Percentiles rank a stretch among this genome's conserved stretches.
Evolutionary conservation across 371 early-diverging fungal genomes (phyloP).

Genomic region (Actinomortierella wolfii): DNA sequence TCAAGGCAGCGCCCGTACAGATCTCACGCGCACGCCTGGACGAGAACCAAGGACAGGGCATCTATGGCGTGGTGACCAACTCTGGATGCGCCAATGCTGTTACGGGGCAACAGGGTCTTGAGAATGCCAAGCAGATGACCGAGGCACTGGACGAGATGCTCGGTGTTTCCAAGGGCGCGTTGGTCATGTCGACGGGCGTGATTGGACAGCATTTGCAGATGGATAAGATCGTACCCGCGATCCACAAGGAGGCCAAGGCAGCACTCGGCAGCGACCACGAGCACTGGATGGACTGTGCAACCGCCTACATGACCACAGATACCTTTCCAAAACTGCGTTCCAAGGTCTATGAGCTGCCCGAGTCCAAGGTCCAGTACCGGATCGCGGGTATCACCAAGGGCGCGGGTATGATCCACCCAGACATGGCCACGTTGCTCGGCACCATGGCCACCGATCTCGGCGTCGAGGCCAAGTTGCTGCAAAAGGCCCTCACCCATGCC

Average conservation of each 20-base stretch:
- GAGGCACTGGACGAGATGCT: constrained; percentile 55
- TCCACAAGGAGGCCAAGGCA: constrained; percentile 48
- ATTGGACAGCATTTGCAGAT: constrained; percentile 92
- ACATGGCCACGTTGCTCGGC: constrained; percentile 92
- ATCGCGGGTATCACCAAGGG: constrained; percentile 96
- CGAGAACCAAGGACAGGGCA: constrained; percentile 50
- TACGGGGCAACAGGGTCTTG: constrained; percentile 85
- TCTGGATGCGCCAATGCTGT: constrained; percentile 97
- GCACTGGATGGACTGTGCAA: constrained; percentile 82
- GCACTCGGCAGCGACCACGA: constrained; percentile 61
- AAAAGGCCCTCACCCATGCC: constrained; percentile 77
- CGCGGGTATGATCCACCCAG: constrained; percentile 95
- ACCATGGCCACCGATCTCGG: constrained; percentile 86
- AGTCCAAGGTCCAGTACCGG: constrained; percentile 55
- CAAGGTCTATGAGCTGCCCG: constrained; percentile 58
- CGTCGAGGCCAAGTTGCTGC: constrained; percentile 65
- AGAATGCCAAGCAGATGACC: constrained; percentile 79
- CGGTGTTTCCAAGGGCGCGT: constrained; percentile 50
- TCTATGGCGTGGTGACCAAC: constrained; percentile 82
- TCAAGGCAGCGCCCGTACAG: constrained; percentile 91
- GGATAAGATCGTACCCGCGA: constrained; percentile 81
- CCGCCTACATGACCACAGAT: constrained; percentile 96
- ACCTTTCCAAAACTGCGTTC: constrained; percentile 92
- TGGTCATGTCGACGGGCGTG: constrained; percentile 97
- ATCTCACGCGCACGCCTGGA: constrained; percentile 70